Evolutionary conservation across 495 filamentous ascomycete species (phyloP).

Genomic region (Tetracladium marchalianum): DNA sequence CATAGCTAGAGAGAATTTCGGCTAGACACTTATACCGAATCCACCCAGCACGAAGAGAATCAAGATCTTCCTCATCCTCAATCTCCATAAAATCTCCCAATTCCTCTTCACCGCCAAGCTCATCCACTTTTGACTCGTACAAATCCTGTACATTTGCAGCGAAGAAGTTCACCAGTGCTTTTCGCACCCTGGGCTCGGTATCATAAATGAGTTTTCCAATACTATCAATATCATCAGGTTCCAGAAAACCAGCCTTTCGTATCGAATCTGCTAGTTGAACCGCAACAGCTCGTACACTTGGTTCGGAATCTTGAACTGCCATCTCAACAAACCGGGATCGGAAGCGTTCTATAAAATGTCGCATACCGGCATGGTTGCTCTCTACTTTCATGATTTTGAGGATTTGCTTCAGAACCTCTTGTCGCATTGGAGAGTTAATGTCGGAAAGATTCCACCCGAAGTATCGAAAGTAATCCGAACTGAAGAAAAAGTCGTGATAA

Average conservation of each 20-base stretch:
- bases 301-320: conserved; percentile 70
- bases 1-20: conserved; percentile 73
- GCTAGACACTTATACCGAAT: conserved; percentile 83
- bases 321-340: conserved; percentile 86
- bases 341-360: conserved; percentile 86
- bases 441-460: conserved; percentile 93
- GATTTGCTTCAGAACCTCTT: conserved; percentile 75
- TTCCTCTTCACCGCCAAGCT: conserved; percentile 71
- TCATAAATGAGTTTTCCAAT: conserved; percentile 84
- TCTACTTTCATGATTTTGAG: conserved; percentile 53
- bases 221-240: conserved; percentile 80
- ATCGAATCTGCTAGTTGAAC: conserved; percentile 74
- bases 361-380: conserved; percentile 65
- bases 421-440: conserved; percentile 50
- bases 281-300: conserved; percentile 62
- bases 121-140: conserved; percentile 70
- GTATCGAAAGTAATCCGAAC: conserved; percentile 80
- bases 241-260: conserved; percentile 74
- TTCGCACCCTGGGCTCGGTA: conserved; percentile 69
- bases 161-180: conserved; percentile 83
- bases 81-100: conserved; percentile 54
- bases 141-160: conserved; percentile 73
- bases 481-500: conserved; percentile 78
- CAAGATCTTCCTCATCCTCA: conserved; percentile 58
- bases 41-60: conserved; percentile 70